These are phyloP conservation scores for Trichocladium uniseriatum DNA, from an alignment of 495 filamentous ascomycete genomes.

Conservation along the genomic window DNA sequence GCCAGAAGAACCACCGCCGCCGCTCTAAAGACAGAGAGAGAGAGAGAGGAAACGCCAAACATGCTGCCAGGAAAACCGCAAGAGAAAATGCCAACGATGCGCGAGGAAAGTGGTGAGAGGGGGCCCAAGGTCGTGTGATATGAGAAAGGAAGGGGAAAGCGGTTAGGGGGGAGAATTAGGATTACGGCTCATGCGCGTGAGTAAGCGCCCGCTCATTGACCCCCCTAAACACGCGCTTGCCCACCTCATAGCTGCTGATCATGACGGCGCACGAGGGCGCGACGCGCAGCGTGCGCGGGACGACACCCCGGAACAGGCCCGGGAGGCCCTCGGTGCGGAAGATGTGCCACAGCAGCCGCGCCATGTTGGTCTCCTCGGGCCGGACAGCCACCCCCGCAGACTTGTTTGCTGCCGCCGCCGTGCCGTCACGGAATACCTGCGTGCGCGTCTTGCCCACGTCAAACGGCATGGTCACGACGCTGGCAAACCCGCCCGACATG, in stretches of 20 bases:
- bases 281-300: slow-evolving; percentile 83
- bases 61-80: slow-evolving; percentile 9
- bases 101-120: too few relatives aligned
- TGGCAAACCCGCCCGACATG: slow-evolving; percentile 69
- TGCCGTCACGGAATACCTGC: slow-evolving; percentile 58
- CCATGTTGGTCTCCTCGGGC: slow-evolving; percentile 66
- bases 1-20: too few relatives aligned
- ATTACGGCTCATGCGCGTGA: background rate
- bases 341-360: slow-evolving; percentile 74
- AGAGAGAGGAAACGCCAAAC: slow-evolving; percentile 15
- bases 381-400: slow-evolving; percentile 28
- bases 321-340: slow-evolving; percentile 70
- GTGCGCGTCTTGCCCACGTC: slow-evolving; percentile 95
- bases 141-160: background rate
- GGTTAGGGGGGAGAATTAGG: background rate
- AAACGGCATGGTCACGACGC: slow-evolving; percentile 88
- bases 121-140: background rate
- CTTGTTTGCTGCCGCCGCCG: slow-evolving; percentile 9
- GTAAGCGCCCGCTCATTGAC: slow-evolving; percentile 56
- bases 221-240: slow-evolving; percentile 74
- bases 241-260: slow-evolving; percentile 95
- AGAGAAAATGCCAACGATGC: background rate
- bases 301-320: slow-evolving; percentile 85
- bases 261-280: slow-evolving; percentile 98
- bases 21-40: background rate